These are phyloP conservation scores for Eragrostis nindensis DNA, from an alignment of 176 grass and related monocot species.

Conservation along the genomic window DNA sequence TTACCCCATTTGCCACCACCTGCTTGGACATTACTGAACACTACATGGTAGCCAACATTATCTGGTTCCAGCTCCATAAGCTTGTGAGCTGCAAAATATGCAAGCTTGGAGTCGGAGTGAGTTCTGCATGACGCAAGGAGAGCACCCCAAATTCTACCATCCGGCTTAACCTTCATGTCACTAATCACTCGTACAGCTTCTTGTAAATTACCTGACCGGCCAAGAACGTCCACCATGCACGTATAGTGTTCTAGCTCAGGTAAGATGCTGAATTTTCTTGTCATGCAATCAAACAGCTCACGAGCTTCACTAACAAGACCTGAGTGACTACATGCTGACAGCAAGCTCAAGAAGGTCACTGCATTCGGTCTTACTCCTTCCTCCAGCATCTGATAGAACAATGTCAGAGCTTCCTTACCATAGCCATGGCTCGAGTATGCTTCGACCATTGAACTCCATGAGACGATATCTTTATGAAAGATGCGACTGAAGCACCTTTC, in stretches of 20 bases:
- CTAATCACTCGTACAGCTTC: constrained; percentile 46
- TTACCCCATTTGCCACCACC: constrained; percentile 35
- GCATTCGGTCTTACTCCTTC: constrained; percentile 51
- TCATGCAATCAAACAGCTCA: constrained; percentile 53
- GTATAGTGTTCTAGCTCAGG: constrained; percentile 55
- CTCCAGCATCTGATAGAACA: constrained; percentile 52
- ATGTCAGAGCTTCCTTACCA: constrained; percentile 45
- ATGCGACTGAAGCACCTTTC: constrained; percentile 51
- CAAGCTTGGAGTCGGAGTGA: constrained; percentile 43
- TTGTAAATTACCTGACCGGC: constrained; percentile 45
- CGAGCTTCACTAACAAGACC: constrained; percentile 57
- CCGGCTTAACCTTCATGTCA: constrained; percentile 39
- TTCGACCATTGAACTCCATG: constrained; percentile 67
- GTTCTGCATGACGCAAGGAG: constrained; percentile 55
- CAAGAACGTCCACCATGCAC: constrained; percentile 53
- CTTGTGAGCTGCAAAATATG: constrained; percentile 44
- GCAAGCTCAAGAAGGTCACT: constrained; percentile 54
- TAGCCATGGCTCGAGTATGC: constrained; percentile 47
- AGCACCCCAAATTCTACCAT: constrained; percentile 62
- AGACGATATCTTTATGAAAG: constrained; percentile 46
- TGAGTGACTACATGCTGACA: constrained; percentile 53
- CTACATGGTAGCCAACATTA: constrained; percentile 59
- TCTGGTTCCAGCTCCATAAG: constrained; percentile 51
- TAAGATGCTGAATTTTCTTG: constrained; percentile 27
- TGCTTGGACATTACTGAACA: constrained; percentile 55